Conservation (phyloP, 2,329 filamentous ascomycete genomes). For the Botrytis paeoniae region DNA sequence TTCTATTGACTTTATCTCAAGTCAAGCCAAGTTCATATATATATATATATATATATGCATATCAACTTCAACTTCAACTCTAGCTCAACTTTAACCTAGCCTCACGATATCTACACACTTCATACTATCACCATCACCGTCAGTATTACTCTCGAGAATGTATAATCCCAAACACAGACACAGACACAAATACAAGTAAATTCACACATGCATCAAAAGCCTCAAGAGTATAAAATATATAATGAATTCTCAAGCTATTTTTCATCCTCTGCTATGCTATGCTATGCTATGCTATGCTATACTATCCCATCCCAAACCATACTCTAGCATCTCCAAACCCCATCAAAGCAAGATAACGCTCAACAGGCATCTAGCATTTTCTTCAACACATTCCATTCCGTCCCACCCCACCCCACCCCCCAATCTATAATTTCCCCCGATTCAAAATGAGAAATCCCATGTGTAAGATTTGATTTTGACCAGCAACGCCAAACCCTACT, state of each 20-base stretch:
- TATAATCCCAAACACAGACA: neutral
- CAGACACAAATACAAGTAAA: neutral
- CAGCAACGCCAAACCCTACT: neutral
- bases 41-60: too few relatives aligned
- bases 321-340: neutral
- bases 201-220: neutral
- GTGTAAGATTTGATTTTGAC: neutral
- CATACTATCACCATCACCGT: too few relatives aligned
- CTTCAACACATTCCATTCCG: neutral
- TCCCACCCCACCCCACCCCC: neutral
- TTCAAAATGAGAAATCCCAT: neutral
- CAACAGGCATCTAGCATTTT: neutral
- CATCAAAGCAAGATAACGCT: neutral
- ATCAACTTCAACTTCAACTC: too few relatives aligned
- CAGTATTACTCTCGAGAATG: neutral
- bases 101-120: too few relatives aligned
- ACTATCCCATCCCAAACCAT: neutral
- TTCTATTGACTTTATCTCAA: too few relatives aligned
- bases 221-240: neutral
- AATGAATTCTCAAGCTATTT: neutral
- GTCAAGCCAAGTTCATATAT: too few relatives aligned
- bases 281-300: neutral
- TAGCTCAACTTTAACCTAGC: too few relatives aligned
- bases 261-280: neutral
- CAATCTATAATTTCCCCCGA: neutral